Evolutionary conservation across 345 rosid genomes (phyloP), one percentile per base, ranked within the genome.

Genomic region (Eucalyptus fibrosa): DNA sequence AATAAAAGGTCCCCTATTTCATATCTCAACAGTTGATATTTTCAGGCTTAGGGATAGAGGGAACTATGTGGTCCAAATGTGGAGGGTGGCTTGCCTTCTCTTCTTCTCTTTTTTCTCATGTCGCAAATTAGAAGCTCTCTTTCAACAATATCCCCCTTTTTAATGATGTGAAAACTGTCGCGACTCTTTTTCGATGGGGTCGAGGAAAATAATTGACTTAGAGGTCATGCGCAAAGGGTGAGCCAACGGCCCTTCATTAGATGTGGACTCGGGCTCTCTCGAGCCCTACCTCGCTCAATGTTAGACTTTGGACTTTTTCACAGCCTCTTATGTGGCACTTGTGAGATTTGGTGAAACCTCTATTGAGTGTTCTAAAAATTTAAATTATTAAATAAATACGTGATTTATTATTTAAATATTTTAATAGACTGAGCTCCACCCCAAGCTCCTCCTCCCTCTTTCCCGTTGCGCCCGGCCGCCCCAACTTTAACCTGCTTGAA

Each of bases 361-460:
- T 19, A 53, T 0, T 19, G 2, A 19, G 26, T 19, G 2, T 4
- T 19, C 24, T 8, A 19, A 19, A 19, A 8, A 0, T 8, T 53
- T 53, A 53, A 53, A 8, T 53, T 53, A 53, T 53, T 53, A 53
- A 53, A 53, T 53, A 53, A 53, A 8, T 0, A 53, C 0, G 1
- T 53, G 0, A 53, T 53, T 53, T 53, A 53, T 53, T 53, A 53
- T 53, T 53, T 53, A 53, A 53, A 19, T 53, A 8, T 19, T 53
- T 0, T 53, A 8, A 53, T 8, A 53, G 11, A 8, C 5, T 3
- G 8, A 19, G 82, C 8, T 1, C 14, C 8, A 19, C 28, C 45
- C 7, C 28, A 19, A 37, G 15, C 45, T 19, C 9, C 82, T 10
- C 82, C 82, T 37, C 28, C 28, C 26, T 37, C 45, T 34, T 72